Percentiles rank a stretch among this genome's conserved stretches.
Evolutionary conservation across 345 rosid genomes (phyloP).

Genomic region (Melastoma malabathricum): DNA sequence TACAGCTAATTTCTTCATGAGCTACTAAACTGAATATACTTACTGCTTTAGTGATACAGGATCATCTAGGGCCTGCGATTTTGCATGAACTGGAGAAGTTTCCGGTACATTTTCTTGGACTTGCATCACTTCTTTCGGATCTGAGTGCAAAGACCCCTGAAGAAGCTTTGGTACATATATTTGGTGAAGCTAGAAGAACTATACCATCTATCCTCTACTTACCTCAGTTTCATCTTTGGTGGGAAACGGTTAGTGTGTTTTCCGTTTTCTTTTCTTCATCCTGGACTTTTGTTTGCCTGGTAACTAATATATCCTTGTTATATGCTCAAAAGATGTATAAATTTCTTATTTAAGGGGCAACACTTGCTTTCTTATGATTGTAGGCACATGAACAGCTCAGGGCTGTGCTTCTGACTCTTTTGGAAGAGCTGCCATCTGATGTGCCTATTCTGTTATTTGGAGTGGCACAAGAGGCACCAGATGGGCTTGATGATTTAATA

Average conservation of each 20-base stretch:
- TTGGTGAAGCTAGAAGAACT: conserved; percentile 95
- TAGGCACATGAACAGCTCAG: conserved; percentile 96
- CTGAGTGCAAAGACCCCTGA: conserved; percentile 99
- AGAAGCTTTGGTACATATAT: conserved; percentile 96
- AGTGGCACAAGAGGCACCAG: conserved; percentile 38
- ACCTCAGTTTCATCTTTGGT: conserved; percentile 90
- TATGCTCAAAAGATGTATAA: not conserved
- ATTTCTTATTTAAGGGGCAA: not conserved
- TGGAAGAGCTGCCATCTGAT: conserved; percentile 90
- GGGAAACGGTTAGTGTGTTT: conserved; percentile 90
- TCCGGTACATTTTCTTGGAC: conserved; percentile 96
- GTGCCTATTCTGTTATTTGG: conserved; percentile 78
- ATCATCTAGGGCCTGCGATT: conserved; percentile 98
- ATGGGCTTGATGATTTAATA: conserved; percentile 47
- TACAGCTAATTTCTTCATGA: conserved; percentile 11
- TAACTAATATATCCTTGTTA: too few species aligned
- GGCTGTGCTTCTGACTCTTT: conserved; percentile 76
- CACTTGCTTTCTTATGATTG: conserved; percentile 17
- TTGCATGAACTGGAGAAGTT: conserved; percentile 92
- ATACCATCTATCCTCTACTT: conserved; percentile 90
- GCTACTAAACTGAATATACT: conserved; percentile 38
- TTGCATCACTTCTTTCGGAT: conserved; percentile 95
- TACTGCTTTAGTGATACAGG: conserved; percentile 78
- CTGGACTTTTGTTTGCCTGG: not conserved
- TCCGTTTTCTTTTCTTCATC: conserved; percentile 3